Conservation (phyloP, 2,329 filamentous ascomycete genomes). For the Cladosporium velox region DNA sequence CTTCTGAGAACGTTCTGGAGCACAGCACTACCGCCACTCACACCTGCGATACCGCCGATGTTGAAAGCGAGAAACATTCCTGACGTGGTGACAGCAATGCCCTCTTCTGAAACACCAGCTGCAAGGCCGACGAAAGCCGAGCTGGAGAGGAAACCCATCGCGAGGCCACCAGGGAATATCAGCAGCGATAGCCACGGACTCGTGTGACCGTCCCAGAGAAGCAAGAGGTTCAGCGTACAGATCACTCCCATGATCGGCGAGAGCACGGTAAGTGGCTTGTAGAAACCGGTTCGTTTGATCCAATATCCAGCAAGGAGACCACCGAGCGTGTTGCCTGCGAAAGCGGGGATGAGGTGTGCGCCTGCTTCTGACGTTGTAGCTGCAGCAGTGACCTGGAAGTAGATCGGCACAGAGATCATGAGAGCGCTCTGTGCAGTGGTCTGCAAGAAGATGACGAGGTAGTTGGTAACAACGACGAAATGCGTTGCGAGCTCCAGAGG, state of each 20-base stretch:
- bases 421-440: conserved; percentile 60
- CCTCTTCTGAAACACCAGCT: conserved; percentile 46
- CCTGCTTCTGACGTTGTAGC: conserved; percentile 61
- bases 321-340: conserved; percentile 66
- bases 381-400: conserved; percentile 65
- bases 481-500: conserved; percentile 57
- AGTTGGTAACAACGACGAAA: conserved; percentile 56
- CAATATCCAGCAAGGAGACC: conserved; percentile 61
- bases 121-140: conserved; percentile 55
- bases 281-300: conserved; percentile 61
- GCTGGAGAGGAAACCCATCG: conserved; percentile 50
- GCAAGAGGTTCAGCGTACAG: conserved; percentile 54
- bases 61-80: conserved; percentile 51
- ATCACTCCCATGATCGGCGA: conserved; percentile 53
- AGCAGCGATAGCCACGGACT: conserved; percentile 59
- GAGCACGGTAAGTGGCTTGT: conserved; percentile 57
- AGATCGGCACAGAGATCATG: conserved; percentile 68
- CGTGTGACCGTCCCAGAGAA: conserved; percentile 63
- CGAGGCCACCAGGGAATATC: conserved; percentile 60
- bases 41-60: conserved; percentile 45
- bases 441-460: conserved; percentile 56
- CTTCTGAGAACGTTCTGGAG: conserved; percentile 40
- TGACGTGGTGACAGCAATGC: conserved; percentile 54
- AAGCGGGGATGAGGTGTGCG: conserved; percentile 65
- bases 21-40: conserved; percentile 43